Conservation (phyloP, 2,329 filamentous ascomycete species). For the Magnaporthiopsis incrustans region DNA sequence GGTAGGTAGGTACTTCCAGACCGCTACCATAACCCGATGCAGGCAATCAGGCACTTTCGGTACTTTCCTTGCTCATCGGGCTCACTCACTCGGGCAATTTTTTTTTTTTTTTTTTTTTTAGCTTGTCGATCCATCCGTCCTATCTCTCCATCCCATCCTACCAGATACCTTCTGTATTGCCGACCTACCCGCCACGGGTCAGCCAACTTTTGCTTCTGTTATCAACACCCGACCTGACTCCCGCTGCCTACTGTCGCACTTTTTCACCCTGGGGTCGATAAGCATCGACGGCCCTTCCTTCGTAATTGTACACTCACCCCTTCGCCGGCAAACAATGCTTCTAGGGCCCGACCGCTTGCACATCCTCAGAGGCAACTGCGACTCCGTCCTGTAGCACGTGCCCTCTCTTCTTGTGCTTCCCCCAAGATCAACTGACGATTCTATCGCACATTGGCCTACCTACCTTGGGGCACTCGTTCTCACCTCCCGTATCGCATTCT, state of each 20-base stretch:
- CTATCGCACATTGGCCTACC: neutral
- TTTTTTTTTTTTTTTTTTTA: neutral
- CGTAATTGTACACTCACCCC: neutral
- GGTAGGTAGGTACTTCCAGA: neutral
- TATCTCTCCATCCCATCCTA: neutral
- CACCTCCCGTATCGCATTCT: neutral
- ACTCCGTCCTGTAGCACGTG: constrained; percentile 7
- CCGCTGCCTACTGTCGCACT: neutral
- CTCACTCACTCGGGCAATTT: neutral
- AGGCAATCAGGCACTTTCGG: neutral
- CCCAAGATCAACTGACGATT: neutral
- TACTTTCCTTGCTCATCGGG: neutral
- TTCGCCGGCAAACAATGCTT: constrained; percentile 1
- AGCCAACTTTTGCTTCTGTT: neutral
- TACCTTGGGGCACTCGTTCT: neutral
- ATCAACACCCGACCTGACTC: neutral
- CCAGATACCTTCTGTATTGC: neutral
- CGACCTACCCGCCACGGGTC: neutral
- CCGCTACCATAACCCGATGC: too few species aligned
- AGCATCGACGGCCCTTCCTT: neutral
- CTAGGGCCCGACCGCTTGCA: neutral
- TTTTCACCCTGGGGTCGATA: neutral
- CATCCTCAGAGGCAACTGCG: constrained; percentile 3
- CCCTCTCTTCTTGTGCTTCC: neutral
- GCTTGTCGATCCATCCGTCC: neutral